Percentiles rank a stretch among this genome's conserved stretches.
Conservation (phyloP, 352 stramenopile species). For the Sclerospora graminicola region DNA sequence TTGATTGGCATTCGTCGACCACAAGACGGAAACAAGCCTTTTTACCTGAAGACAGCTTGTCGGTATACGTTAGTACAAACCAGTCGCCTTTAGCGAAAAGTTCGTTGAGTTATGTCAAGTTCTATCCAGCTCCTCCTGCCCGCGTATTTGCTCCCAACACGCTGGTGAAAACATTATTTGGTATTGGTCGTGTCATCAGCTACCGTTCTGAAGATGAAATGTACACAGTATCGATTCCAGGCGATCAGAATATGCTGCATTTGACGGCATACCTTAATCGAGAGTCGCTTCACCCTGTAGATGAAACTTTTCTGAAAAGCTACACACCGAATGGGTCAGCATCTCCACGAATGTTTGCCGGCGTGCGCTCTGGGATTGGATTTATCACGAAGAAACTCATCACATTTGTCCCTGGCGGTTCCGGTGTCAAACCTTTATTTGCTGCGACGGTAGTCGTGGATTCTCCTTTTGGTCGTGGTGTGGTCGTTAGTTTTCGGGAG, state of each 20-base stretch:
- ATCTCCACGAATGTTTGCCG: slow-evolving; percentile 62
- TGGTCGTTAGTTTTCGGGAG: slow-evolving; percentile 56
- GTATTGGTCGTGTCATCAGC: slow-evolving; percentile 45
- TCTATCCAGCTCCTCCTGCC: slow-evolving; percentile 29
- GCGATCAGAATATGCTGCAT: slow-evolving; percentile 27
- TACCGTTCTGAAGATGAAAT: slow-evolving; percentile 66
- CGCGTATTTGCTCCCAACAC: slow-evolving; percentile 39
- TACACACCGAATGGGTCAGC: slow-evolving; percentile 14
- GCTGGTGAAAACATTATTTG: slow-evolving; percentile 70
- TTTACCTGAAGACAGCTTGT: slow-evolving; percentile 46
- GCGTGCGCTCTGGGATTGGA: slow-evolving; percentile 56
- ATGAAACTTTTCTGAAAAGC: slow-evolving; percentile 23
- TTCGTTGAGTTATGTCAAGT: slow-evolving; percentile 47
- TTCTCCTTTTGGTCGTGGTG: slow-evolving; percentile 62
- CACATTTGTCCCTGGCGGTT: slow-evolving; percentile 50
- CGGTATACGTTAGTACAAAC: slow-evolving; percentile 28
- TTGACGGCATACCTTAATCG: slow-evolving; percentile 37
- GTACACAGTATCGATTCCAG: slow-evolving; percentile 48
- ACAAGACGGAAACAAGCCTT: slow-evolving; percentile 35
- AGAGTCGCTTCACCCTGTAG: slow-evolving; percentile 34
- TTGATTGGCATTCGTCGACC: slow-evolving; percentile 35
- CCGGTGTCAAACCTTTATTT: slow-evolving; percentile 39
- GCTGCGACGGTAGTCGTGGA: slow-evolving; percentile 45
- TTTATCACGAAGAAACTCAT: slow-evolving; percentile 78
- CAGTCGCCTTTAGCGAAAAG: slow-evolving; percentile 28